Percentiles rank a stretch among this genome's conserved stretches.
phyloP scores from a whole-genome alignment of 2,329 filamentous ascomycete genomes.

The Pseudogymnoascus sp. region DNA sequence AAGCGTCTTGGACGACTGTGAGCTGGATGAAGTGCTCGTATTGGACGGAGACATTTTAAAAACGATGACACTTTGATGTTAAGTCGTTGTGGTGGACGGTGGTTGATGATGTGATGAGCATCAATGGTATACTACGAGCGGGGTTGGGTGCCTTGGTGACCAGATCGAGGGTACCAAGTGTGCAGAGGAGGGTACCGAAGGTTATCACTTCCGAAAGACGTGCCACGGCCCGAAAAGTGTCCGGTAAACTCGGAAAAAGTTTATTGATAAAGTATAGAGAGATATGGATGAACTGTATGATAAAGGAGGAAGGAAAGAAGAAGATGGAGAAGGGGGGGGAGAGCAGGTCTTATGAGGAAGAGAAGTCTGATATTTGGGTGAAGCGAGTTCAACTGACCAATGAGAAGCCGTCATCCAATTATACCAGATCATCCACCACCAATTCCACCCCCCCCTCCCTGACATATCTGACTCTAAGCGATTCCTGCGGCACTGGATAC shows the following conservation, averaged over 20 bases:
- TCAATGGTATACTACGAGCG: background rate
- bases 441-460: background rate
- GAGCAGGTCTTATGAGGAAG: conserved; percentile 19
- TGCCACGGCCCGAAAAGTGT: conserved; percentile 18
- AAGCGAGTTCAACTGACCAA: background rate
- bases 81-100: background rate
- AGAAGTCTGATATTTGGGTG: conserved; percentile 7
- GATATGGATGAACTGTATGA: conserved; percentile 15
- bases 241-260: conserved; percentile 21
- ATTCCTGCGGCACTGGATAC: background rate
- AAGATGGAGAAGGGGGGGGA: conserved; percentile 24
- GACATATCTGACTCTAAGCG: conserved; percentile 8
- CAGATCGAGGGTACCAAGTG: conserved; percentile 28
- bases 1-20: conserved; percentile 12
- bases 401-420: background rate
- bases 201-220: conserved; percentile 22
- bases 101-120: background rate
- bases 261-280: conserved; percentile 19
- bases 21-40: conserved; percentile 11
- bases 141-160: conserved; percentile 20
- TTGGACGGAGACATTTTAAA: conserved; percentile 21
- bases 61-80: conserved; percentile 15
- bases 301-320: conserved; percentile 23
- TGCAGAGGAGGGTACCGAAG: conserved; percentile 12
- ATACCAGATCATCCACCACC: background rate